Conservation (phyloP, 2,329 filamentous ascomycete species). For the Chaetothyriales sp. region DNA sequence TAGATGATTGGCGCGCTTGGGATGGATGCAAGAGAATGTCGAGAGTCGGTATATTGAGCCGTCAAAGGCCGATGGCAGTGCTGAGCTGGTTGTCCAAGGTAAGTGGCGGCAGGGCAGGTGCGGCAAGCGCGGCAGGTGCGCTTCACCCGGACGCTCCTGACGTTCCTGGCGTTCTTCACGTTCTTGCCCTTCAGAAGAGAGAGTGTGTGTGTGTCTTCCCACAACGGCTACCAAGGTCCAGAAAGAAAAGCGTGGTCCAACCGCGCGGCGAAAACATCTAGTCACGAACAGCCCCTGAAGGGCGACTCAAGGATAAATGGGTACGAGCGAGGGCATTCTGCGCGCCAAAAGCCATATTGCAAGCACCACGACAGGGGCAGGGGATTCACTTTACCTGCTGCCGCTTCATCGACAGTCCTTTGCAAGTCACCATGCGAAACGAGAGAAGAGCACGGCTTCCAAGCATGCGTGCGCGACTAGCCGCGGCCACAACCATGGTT, state of each 20-base stretch:
- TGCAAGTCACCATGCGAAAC: background rate
- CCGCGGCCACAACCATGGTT: conserved; percentile 7
- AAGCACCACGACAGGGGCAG: background rate
- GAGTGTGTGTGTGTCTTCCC: background rate
- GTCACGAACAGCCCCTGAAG: background rate
- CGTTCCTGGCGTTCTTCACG: background rate
- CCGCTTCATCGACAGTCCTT: background rate
- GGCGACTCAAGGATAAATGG: background rate
- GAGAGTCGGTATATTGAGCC: background rate
- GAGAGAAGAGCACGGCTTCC: background rate
- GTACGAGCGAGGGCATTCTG: background rate
- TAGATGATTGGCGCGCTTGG: background rate
- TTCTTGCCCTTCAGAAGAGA: background rate
- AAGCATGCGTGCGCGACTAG: background rate
- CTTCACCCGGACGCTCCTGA: background rate
- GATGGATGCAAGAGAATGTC: background rate
- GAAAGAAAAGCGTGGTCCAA: background rate
- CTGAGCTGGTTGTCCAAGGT: background rate
- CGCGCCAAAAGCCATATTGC: background rate
- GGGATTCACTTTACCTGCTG: background rate
- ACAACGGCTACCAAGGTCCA: background rate
- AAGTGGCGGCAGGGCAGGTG: background rate
- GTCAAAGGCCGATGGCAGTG: background rate
- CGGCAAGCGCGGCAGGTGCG: background rate
- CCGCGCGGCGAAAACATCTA: background rate